A percentile compares a stretch with the other conserved stretches of the same genome.
phyloP scores from a whole-genome alignment of 1,284 basidiomycete genomes.

The Abortiporus biennis region DNA sequence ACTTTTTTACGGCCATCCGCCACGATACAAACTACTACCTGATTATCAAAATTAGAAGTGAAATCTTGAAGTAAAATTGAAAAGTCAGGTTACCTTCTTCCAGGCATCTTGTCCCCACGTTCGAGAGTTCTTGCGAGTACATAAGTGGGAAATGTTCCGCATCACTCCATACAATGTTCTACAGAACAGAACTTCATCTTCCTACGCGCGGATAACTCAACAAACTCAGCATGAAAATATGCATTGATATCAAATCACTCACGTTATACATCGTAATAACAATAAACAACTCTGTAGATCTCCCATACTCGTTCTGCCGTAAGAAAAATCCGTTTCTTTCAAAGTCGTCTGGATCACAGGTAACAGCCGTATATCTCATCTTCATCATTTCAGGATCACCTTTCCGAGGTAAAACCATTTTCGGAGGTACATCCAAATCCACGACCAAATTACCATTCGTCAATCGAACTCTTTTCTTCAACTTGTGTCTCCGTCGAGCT shows the following conservation, averaged over 20 bases:
- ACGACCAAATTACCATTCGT: constrained; percentile 86
- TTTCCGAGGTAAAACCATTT: constrained; percentile 76
- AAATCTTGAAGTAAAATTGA: background rate
- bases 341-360: constrained; percentile 93
- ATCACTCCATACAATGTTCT: constrained; percentile 95
- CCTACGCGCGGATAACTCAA: constrained; percentile 42
- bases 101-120: constrained; percentile 97
- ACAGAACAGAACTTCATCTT: constrained; percentile 92
- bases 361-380: constrained; percentile 84
- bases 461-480: constrained; percentile 64
- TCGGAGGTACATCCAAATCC: constrained; percentile 80
- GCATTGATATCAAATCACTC: constrained; percentile 23
- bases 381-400: constrained; percentile 82
- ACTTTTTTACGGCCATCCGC: constrained; percentile 92
- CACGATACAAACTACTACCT: constrained; percentile 95
- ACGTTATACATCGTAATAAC: constrained; percentile 96
- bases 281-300: constrained; percentile 90
- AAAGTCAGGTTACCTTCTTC: constrained; percentile 69
- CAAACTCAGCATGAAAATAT: background rate
- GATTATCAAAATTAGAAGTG: background rate
- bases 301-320: constrained; percentile 74
- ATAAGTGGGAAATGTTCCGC: constrained; percentile 86
- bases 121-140: constrained; percentile 88
- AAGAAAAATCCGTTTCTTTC: constrained; percentile 79
- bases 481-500: constrained; percentile 67